phyloP scores from a whole-genome alignment of 2,329 filamentous ascomycete species.

The Exophiala dermatitidis region DNA sequence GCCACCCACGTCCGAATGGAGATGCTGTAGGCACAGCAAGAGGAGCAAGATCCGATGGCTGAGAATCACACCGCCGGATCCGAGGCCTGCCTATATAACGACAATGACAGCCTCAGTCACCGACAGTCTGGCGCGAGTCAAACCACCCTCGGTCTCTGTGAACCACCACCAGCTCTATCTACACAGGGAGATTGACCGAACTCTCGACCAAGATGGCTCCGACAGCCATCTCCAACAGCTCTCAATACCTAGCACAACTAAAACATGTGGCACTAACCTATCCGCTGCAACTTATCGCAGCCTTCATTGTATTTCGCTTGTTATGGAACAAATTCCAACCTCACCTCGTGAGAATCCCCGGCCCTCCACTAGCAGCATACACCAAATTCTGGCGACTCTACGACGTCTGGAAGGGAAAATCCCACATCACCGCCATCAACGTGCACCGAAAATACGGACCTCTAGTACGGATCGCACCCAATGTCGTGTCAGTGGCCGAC shows the following conservation, averaged over 20 bases:
- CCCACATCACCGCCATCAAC: conserved; percentile 60
- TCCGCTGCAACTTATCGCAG: conserved; percentile 6
- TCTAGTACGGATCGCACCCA: conserved; percentile 67
- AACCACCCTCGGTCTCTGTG: no score
- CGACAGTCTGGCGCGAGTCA: no score
- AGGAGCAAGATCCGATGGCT: no score
- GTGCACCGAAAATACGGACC: conserved; percentile 66
- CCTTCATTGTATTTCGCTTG: conserved; percentile 4
- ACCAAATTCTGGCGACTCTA: conserved; percentile 71
- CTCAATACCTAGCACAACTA: conserved; percentile 2
- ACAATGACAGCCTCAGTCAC: no score
- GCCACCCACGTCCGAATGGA: no score
- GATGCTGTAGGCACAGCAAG: no score
- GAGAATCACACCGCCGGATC: no score
- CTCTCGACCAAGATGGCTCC: conserved; percentile 1
- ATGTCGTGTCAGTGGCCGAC: conserved; percentile 64
- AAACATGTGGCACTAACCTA: background rate
- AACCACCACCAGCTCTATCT: no score
- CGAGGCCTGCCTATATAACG: no score
- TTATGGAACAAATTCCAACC: conserved; percentile 19
- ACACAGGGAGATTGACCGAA: no score
- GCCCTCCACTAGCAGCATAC: conserved; percentile 59
- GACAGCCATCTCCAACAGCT: background rate
- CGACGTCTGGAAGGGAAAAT: conserved; percentile 57
- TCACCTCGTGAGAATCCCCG: conserved; percentile 42